Base-by-base conservation (phyloP, 129 eudicot species). In the Smallanthus sonchifolius region DNA sequence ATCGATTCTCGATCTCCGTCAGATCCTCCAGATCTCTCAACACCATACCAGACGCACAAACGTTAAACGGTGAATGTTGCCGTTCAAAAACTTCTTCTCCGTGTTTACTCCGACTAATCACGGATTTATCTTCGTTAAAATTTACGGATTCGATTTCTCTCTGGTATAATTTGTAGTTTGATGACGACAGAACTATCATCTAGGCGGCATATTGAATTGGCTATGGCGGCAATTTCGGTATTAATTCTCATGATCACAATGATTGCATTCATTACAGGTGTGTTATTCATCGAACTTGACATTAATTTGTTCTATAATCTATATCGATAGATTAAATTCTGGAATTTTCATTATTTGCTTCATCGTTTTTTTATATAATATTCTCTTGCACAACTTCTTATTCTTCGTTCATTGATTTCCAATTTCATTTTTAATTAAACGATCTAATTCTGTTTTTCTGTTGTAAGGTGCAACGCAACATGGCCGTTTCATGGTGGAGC, bases 221-320 rank as follows among this genome's bases (percentile, higher is more conserved):
- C 65, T 14, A 20, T 79, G 83, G 82, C 79, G 67, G 32, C 64
- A 36, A 62, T 79, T 24, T 70, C 79, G n/a, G 77, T 72, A 11
- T 72, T 72, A 4, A 55, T 89, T 13, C 43, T 84, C 17, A 72
- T 82, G 81, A 72, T 75, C 17, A 14, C 55, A 75, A 64, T 37
- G 67, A 71, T 84, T 70, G 80, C 69, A 9, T 28, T 76, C 47
- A 24, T 55, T 80, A 74, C 82, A 80, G 91, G 91, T 89, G 61
- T 35, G 83, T 75, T 68, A 11, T 72, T 72, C 83, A 73, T 62
- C 51, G 56, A 79, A 78, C 74, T 76, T 24, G 34, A 42, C 49
- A 42, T 38, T 64, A 10, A 64, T 61, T 75, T 39, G 37, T 32
- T 30, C 36, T 14, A 43, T 70, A 10, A 54, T 70, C 65, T 24